Conservation (phyloP, 306 rosid species). For the Vigna angularis region DNA sequence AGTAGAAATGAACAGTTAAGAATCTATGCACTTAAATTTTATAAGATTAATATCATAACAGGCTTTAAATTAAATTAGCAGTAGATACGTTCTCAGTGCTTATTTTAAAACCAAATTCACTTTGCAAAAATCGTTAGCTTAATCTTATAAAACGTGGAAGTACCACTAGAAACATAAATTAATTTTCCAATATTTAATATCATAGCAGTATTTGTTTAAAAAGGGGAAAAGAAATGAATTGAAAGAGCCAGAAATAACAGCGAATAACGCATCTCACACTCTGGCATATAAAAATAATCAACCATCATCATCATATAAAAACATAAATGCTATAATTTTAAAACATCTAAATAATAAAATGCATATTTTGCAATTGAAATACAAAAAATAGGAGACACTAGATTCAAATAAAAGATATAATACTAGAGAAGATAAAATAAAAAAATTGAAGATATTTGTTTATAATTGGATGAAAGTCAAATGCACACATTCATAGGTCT, state of each 20-base stretch:
- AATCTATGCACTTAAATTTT: slow-evolving; percentile 1
- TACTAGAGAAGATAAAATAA: neutral
- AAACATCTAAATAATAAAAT: too few relatives aligned
- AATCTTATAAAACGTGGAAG: slow-evolving; percentile 24
- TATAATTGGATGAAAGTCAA: neutral
- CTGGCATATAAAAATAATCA: too few relatives aligned
- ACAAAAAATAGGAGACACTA: neutral
- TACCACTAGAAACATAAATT: neutral
- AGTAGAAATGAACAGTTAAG: slow-evolving; percentile 4
- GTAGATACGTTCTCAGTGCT: slow-evolving; percentile 2
- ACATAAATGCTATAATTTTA: too few relatives aligned
- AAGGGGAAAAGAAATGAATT: too few relatives aligned
- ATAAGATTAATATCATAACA: slow-evolving; percentile 1
- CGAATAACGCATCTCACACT: too few relatives aligned
- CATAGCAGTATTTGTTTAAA: too few relatives aligned
- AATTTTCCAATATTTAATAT: too few relatives aligned
- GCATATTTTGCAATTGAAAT: too few relatives aligned
- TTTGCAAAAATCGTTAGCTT: neutral
- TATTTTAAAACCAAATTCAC: slow-evolving; percentile 6
- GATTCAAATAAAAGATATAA: neutral
- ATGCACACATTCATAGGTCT: neutral
- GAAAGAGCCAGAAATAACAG: too few relatives aligned
- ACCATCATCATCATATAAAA: too few relatives aligned
- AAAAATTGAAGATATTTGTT: too few relatives aligned
- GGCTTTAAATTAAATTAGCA: neutral